These are phyloP conservation scores for Ceratopteris richardii DNA, from an alignment of 75 land plant genomes.

Conservation along the genomic window DNA sequence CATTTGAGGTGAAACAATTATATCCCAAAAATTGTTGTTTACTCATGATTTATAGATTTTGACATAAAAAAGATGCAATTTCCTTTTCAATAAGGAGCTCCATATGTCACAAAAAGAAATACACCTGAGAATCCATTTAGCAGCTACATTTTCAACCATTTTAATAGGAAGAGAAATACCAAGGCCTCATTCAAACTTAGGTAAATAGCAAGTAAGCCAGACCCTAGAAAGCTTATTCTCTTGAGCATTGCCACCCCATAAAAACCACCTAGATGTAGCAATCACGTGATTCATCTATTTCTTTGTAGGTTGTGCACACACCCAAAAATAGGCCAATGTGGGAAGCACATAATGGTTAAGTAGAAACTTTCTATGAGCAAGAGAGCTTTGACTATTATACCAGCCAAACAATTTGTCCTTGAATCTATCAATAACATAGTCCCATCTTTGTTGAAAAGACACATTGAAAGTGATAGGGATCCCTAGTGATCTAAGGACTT, in stretches of 20 bases:
- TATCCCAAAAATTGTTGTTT: too few species aligned
- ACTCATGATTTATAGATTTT: too few species aligned
- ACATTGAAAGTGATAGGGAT: neutral
- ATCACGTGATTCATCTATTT: neutral
- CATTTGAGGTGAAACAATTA: too few species aligned
- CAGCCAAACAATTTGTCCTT: neutral
- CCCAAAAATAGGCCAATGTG: neutral
- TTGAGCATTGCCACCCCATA: neutral
- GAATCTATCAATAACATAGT: neutral
- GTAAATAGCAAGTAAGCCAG: neutral
- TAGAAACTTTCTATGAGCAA: neutral
- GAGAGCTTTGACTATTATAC: neutral
- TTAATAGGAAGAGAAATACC: neutral
- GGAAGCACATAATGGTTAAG: neutral
- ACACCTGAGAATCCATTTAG: neutral
- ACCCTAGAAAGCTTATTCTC: neutral
- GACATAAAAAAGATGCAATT: too few species aligned
- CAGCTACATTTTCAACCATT: neutral
- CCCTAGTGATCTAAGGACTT: neutral
- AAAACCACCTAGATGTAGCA: neutral
- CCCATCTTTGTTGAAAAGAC: neutral
- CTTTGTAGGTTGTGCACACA: neutral
- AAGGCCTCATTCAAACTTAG: neutral
- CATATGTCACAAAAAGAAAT: neutral
- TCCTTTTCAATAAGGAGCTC: too few species aligned